phyloP scores from a whole-genome alignment of 257 asterid species.

The Nicotiana tomentosiformis region DNA sequence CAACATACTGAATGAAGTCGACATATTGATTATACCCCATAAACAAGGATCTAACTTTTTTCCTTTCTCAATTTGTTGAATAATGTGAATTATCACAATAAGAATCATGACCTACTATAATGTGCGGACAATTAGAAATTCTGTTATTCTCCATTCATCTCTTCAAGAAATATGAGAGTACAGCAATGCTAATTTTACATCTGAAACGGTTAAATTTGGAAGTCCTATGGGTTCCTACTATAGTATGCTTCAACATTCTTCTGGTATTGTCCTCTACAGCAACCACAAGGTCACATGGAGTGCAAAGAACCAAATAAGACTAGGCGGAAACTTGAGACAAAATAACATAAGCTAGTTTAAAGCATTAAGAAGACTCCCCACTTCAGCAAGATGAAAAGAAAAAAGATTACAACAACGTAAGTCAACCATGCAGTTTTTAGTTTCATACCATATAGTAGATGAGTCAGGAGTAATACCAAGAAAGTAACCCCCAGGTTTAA shows the following conservation, averaged over 20 bases:
- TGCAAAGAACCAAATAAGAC: neutral
- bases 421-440: neutral
- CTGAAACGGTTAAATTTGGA: neutral
- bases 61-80: neutral
- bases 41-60: neutral
- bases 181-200: neutral
- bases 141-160: neutral
- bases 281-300: constrained; percentile 7
- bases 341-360: neutral
- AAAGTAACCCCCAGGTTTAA: constrained; percentile 97
- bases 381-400: neutral
- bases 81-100: neutral
- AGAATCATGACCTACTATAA: neutral
- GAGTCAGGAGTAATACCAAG: constrained; percentile 96
- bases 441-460: constrained; percentile 88
- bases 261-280: constrained; percentile 89
- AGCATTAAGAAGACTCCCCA: neutral
- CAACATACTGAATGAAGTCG: neutral
- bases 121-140: neutral
- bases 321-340: neutral
- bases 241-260: constrained; percentile 95
- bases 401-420: neutral
- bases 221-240: constrained; percentile 34
- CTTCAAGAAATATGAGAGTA: neutral
- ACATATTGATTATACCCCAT: neutral